Evolutionary conservation across 78 protist species (phyloP).

Genomic region (Dictyostelium purpureum): DNA sequence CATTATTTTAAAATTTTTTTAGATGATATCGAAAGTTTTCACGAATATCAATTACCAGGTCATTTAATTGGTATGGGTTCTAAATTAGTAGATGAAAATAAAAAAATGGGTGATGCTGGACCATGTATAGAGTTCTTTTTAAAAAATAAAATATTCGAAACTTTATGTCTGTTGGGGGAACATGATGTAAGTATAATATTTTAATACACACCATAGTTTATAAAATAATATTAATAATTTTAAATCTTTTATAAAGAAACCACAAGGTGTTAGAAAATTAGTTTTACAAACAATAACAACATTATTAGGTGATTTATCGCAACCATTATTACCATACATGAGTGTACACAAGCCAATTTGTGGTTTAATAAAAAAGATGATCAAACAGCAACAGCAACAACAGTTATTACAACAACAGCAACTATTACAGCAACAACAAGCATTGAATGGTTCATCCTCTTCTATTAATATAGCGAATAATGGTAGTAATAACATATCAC

Average conservation of each 20-base stretch:
- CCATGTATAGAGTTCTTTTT: slow-evolving; percentile 74
- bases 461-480: background rate
- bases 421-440: background rate
- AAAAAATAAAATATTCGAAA: slow-evolving; percentile 66
- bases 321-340: slow-evolving; percentile 74
- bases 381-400: background rate
- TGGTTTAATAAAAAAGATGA: slow-evolving; percentile 30
- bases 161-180: slow-evolving; percentile 58
- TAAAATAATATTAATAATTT: background rate
- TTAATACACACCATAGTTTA: background rate
- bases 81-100: slow-evolving; percentile 45
- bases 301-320: slow-evolving; percentile 62
- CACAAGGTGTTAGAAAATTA: slow-evolving; percentile 70
- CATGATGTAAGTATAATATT: slow-evolving; percentile 63
- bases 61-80: slow-evolving; percentile 72
- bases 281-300: slow-evolving; percentile 60
- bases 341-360: slow-evolving; percentile 73
- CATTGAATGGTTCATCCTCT: no score
- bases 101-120: slow-evolving; percentile 54
- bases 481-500: background rate
- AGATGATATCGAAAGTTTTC: slow-evolving; percentile 69
- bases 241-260: slow-evolving; percentile 23
- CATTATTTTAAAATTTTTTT: background rate
- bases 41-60: slow-evolving; percentile 69
- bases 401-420: background rate